Evolutionary conservation across 1,284 basidiomycete genomes (phyloP), one percentile per base, ranked within the genome.

Genomic region (Tylopilus orsonianus): DNA sequence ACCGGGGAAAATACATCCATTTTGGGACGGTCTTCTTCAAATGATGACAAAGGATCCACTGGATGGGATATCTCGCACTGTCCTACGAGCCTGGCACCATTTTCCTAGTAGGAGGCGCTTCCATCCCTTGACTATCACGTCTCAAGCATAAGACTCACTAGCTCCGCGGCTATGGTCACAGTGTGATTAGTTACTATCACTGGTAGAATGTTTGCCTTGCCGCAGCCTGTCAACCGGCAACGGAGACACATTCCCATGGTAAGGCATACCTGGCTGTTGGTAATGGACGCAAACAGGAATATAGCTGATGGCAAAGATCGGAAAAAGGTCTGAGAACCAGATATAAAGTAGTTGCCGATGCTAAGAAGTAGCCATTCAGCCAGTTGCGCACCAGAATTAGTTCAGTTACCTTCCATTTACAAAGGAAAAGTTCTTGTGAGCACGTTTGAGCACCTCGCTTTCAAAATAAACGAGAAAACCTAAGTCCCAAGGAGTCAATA

Each of bases 61-160:
- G 96, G 96, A 67, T 99, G 96, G 1, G 93, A 97, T 56, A 99
- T 97, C 64, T 97, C 93, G 66, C 94, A 97, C 70, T 99, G 96
- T 2, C 96, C 96, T 22, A 97, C 85, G 22, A 98, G 80, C 41
- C 79, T 81, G 27, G 78, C 74, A 7, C 87, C 89, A 59, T 95
- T 83, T 61, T 85, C 83, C 90, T 92, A 58, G 52, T 29, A 37
- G 22, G 29, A 49, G 41, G 44, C 40, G 44, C 34, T 40, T 51
- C 30, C 36, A 48, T 42, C 30, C 12, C 6, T 46, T 38, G 35
- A 23, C 16, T 43, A 52, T 38, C 52, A 48, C 41, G 2, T 24
- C 43, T 52, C 5, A 32, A 44, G 32, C 45, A 42, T 24, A 29
- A 19, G 39, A 68, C 84, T 69, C 23, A 91, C 90, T 50, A 98